Evolutionary conservation across 352 stramenopile species (phyloP).

Genomic region (Phytophthora aleatoria): DNA sequence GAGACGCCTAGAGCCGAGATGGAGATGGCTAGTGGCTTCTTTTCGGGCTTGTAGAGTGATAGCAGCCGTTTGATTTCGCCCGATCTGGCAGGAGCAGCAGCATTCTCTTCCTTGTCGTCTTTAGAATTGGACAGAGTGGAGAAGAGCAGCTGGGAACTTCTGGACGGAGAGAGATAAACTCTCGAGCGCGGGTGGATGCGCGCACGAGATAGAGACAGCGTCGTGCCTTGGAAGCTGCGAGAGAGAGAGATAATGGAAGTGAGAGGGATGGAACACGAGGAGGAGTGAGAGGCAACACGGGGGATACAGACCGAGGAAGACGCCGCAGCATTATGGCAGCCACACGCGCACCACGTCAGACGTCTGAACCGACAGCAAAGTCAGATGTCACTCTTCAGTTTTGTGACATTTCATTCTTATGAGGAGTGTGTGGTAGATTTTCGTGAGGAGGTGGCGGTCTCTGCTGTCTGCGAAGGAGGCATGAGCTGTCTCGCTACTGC

Average conservation of each 20-base stretch:
- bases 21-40: slow-evolving; percentile 65
- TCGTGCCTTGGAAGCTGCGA: slow-evolving; percentile 19
- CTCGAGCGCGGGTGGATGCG: slow-evolving; percentile 1
- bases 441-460: slow-evolving; percentile 53
- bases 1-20: slow-evolving; percentile 68
- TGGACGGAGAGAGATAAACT: background rate
- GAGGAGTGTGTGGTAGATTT: slow-evolving; percentile 44
- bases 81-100: slow-evolving; percentile 11
- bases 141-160: slow-evolving; percentile 27
- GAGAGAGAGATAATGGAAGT: background rate
- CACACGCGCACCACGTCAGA: too few species aligned
- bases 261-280: background rate
- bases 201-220: slow-evolving; percentile 12
- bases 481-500: slow-evolving; percentile 34
- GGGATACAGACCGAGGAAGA: slow-evolving; percentile 30
- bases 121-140: slow-evolving; percentile 22
- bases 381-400: too few species aligned
- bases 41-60: slow-evolving; percentile 72
- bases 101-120: slow-evolving; percentile 19
- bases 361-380: too few species aligned
- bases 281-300: background rate
- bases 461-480: slow-evolving; percentile 43
- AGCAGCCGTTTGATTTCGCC: slow-evolving; percentile 49
- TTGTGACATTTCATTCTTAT: too few species aligned
- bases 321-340: slow-evolving; percentile 25